These are phyloP conservation scores for Gryganskiella cystojenkinii DNA, from an alignment of 192 early-diverging fungal genomes.

Conservation along the genomic window DNA sequence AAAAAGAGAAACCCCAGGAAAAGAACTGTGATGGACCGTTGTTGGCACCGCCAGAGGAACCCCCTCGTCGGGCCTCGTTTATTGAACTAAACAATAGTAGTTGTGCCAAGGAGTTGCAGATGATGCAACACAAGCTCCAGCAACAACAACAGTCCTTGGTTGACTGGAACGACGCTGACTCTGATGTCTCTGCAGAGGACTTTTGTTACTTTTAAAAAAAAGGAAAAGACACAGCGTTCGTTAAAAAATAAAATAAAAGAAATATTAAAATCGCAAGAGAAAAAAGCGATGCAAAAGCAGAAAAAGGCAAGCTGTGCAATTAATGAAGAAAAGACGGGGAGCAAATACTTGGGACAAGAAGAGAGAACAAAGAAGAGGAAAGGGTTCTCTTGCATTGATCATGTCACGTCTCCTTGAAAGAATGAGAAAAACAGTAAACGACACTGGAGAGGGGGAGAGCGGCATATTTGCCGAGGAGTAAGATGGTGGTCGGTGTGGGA, in stretches of 20 bases:
- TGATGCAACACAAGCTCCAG: neutral
- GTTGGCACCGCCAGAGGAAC: no score
- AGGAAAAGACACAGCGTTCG: neutral
- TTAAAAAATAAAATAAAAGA: neutral
- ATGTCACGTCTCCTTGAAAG: no score
- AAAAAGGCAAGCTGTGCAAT: no score
- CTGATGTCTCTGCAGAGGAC: neutral
- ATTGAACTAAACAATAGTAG: neutral
- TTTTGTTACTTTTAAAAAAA: slow-evolving; percentile 33
- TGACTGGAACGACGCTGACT: neutral
- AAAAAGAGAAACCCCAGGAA: no score
- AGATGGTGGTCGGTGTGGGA: no score
- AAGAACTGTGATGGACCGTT: neutral
- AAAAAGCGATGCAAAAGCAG: no score
- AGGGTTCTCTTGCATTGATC: no score
- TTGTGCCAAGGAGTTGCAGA: no score
- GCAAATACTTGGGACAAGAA: neutral
- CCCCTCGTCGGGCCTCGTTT: no score
- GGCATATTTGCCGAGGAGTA: no score
- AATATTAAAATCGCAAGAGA: slow-evolving; percentile 6
- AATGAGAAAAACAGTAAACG: neutral
- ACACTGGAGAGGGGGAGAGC: neutral
- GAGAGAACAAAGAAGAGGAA: neutral
- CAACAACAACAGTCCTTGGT: no score
- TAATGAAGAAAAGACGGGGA: no score